Evolutionary conservation across 768 basidiomycete genomes (phyloP), one percentile per base, ranked within the genome.

Genomic region (Lactifluus hygrophoroides): DNA sequence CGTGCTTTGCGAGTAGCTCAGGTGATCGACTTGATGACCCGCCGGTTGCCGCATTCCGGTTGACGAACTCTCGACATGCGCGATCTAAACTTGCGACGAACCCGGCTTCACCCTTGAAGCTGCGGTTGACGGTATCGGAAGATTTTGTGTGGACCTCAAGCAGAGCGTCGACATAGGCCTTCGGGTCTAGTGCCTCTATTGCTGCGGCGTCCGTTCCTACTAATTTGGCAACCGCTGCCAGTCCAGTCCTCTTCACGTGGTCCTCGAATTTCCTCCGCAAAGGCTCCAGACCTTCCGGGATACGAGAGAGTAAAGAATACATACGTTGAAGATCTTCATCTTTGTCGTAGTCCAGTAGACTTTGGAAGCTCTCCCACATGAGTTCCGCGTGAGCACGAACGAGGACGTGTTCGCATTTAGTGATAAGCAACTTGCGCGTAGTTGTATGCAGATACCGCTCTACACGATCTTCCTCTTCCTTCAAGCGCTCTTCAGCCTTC

Each of bases 41-140:
- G 0, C 91, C 91, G 14, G 93, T 94, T 8, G 90, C 91, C 50
- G 85, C 82, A 69, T 98, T 99, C 44, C 84, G 79, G 71, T 99
- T 99, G 69, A 95, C 91, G 69, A 93, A 97, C 67, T 94, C 92
- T 66, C 91, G 77, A 73, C 93, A 97, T 0, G 95, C 95, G 79
- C 93, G 85, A 72, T 97, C 95, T 52, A 98, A 75, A 70, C 87
- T 88, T 2, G 91, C 92, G 27, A 94, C 88, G 69, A 99, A 99
- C 9, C 92, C 92, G 25, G 90, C 84, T 69, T 97, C 94, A 28
- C 90, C 93, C 61, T 85, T 80, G 77, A 97, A 98, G 68, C 90
- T 90, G 63, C 88, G 82, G 19, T 81, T 79, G 44, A 95, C 92
- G 0, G 90, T 90, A 65, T 91, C 90, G 28, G 84, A 83, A 72